Evolutionary conservation across 2,329 filamentous ascomycete genomes (phyloP).

Genomic region (Trematosphaeria pertusa): DNA sequence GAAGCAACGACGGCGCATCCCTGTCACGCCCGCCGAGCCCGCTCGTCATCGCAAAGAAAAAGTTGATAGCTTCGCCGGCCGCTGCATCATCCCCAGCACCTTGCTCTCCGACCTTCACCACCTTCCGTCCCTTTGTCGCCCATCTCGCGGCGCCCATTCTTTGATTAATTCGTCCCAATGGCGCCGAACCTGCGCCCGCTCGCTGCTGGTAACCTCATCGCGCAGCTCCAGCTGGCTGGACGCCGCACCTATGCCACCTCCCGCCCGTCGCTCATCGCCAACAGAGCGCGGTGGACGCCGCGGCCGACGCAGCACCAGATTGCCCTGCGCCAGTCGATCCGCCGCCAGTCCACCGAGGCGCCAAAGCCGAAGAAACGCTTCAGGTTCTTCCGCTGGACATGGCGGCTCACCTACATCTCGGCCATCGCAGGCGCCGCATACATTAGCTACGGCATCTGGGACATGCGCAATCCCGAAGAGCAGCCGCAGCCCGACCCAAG

Average conservation of each 20-base stretch:
- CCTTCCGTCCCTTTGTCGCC: conserved; percentile 12
- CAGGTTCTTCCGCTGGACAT: conserved; percentile 77
- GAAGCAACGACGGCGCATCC: conserved; percentile 1
- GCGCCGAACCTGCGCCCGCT: conserved; percentile 46
- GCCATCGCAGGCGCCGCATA: conserved; percentile 72
- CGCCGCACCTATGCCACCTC: conserved; percentile 44
- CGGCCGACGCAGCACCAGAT: conserved; percentile 44
- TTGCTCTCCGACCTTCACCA: conserved; percentile 14
- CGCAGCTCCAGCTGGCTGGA: conserved; percentile 43
- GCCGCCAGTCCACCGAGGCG: conserved; percentile 40
- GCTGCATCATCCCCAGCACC: conserved; percentile 19
- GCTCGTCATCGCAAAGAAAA: conserved; percentile 40
- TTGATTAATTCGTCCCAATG: conserved; percentile 30
- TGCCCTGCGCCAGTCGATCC: conserved; percentile 44
- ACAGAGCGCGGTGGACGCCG: conserved; percentile 43
- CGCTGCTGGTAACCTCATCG: conserved; percentile 36
- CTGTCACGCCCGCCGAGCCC: conserved; percentile 1
- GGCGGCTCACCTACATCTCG: conserved; percentile 82
- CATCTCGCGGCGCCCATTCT: conserved; percentile 9
- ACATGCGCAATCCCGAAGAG: conserved; percentile 79
- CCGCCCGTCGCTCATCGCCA: conserved; percentile 43
- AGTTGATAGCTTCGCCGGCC: conserved; percentile 28
- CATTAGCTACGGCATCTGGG: conserved; percentile 81
- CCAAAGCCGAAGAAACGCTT: conserved; percentile 60
- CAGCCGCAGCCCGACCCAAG: conserved; percentile 79